phyloP scores from a whole-genome alignment of 139 green algal species.

The Haematococcus lacustris region DNA sequence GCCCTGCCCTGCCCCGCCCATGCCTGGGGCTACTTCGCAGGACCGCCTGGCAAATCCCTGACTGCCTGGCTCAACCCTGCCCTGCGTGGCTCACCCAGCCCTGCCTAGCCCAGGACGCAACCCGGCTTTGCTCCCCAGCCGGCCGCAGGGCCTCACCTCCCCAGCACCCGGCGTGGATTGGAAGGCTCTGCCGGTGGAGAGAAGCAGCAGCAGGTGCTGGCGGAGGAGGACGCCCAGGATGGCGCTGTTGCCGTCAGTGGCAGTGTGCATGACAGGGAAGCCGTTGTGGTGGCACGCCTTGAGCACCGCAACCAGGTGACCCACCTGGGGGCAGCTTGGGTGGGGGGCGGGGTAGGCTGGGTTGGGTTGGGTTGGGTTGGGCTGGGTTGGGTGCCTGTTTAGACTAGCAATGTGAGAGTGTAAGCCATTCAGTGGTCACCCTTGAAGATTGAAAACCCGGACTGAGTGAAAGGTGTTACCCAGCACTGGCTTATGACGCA shows the following conservation, averaged over 20 bases:
- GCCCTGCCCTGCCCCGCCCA: no score
- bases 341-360: not conserved
- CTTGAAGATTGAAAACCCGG: no score
- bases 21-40: not conserved
- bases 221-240: slow-evolving; percentile 52
- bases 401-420: not conserved
- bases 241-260: slow-evolving; percentile 7
- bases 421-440: not conserved
- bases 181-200: slow-evolving; percentile 26
- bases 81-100: not conserved
- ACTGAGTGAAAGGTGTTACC: no score
- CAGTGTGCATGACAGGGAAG: slow-evolving; percentile 50
- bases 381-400: not conserved
- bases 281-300: slow-evolving; percentile 45
- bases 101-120: not conserved
- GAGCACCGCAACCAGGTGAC: slow-evolving; percentile 33
- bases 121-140: not conserved
- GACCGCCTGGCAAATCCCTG: not conserved
- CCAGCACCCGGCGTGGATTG: slow-evolving; percentile 21
- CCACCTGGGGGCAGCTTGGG: not conserved
- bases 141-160: slow-evolving; percentile 6
- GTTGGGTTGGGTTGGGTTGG: not conserved
- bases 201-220: slow-evolving; percentile 50
- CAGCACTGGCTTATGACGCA: slow-evolving; percentile 11
- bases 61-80: not conserved